Percentiles rank a stretch among this genome's conserved stretches.
Evolutionary conservation across 176 grass and related monocot genomes (phyloP).

Genomic region (Avena sativa): DNA sequence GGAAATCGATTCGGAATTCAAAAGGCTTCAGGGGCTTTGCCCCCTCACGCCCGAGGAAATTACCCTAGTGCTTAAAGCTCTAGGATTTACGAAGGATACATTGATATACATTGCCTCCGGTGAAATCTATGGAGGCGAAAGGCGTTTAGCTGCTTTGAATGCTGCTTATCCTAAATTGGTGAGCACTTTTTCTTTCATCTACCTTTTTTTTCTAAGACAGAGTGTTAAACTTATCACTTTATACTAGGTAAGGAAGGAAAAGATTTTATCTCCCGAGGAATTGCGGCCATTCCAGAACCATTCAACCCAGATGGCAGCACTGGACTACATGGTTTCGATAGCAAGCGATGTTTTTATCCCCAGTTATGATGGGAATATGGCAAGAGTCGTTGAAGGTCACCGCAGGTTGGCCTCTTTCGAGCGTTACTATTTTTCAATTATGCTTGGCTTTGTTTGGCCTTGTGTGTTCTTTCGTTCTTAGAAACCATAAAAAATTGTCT

Average conservation of each 20-base stretch:
- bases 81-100: constrained; percentile 78
- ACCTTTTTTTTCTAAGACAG: not conserved
- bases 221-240: constrained; percentile 22
- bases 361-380: constrained; percentile 98
- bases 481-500: not conserved
- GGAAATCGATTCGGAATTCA: constrained; percentile 83
- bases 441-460: not conserved
- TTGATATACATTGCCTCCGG: constrained; percentile 98
- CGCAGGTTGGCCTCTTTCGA: constrained; percentile 59
- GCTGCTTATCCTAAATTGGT: constrained; percentile 88
- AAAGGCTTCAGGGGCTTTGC: constrained; percentile 89
- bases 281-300: constrained; percentile 83
- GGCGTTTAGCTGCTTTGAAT: constrained; percentile 66
- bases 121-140: constrained; percentile 94
- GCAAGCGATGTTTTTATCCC: constrained; percentile 90
- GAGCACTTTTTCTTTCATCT: constrained; percentile 26
- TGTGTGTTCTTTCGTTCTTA: constrained; percentile 10
- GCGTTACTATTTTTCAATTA: not conserved
- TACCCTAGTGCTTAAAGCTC: constrained; percentile 75
- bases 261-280: constrained; percentile 79
- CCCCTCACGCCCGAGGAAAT: constrained; percentile 98
- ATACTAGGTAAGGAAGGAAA: constrained; percentile 87
- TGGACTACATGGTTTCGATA: constrained; percentile 93
- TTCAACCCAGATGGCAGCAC: constrained; percentile 95
- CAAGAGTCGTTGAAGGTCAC: constrained; percentile 94